Conservation (phyloP, 768 basidiomycete genomes). For the Mycena alexandri region DNA sequence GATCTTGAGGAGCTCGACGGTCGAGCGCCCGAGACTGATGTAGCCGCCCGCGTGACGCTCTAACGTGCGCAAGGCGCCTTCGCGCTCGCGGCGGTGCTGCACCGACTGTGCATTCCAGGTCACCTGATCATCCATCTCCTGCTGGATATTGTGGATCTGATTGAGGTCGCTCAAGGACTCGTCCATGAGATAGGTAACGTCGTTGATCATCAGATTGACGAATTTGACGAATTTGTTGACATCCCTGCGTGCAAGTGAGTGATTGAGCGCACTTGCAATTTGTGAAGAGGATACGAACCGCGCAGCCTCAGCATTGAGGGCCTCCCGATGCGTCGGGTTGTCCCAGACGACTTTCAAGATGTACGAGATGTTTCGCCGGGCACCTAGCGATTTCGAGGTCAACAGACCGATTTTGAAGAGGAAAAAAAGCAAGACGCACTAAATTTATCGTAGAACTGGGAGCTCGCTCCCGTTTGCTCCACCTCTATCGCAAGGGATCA, state of each 20-base stretch:
- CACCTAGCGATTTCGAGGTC: conserved; percentile 54
- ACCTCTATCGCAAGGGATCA: conserved; percentile 72
- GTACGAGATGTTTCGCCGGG: conserved; percentile 85
- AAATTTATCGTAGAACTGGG: conserved; percentile 99
- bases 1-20: conserved; percentile 90
- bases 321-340: conserved; percentile 89
- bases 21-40: conserved; percentile 87
- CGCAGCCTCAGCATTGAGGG: conserved; percentile 80
- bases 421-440: conserved; percentile 63
- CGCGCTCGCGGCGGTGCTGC: conserved; percentile 87
- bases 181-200: conserved; percentile 97
- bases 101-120: conserved; percentile 76
- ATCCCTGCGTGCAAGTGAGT: conserved; percentile 61
- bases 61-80: conserved; percentile 79
- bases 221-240: conserved; percentile 96
- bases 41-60: conserved; percentile 91
- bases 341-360: conserved; percentile 93
- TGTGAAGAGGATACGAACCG: conserved; percentile 60
- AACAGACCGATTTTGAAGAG: conserved; percentile 14
- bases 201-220: conserved; percentile 98
- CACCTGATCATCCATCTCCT: conserved; percentile 82
- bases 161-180: conserved; percentile 91
- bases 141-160: conserved; percentile 89
- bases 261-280: not conserved
- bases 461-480: conserved; percentile 96